Conservation (phyloP, 73 alveolate genomes). For the Symbiodinium pilosum region DNA sequence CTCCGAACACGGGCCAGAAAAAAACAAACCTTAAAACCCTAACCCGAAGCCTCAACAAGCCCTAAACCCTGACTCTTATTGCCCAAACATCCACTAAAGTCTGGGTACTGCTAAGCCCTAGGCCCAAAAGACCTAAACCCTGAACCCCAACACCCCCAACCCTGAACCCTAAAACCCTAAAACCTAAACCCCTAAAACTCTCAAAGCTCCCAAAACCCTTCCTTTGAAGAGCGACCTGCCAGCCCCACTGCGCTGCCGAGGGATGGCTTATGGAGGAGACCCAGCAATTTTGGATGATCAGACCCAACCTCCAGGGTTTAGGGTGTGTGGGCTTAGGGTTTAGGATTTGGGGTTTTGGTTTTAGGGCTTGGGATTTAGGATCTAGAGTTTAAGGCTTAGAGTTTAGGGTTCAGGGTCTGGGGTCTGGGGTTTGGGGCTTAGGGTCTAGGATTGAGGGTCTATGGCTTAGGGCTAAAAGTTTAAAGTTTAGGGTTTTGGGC, state of each 20-base stretch:
- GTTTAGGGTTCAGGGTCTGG: not conserved
- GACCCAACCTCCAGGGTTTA: constrained; percentile 31
- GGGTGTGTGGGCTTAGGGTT: too few relatives aligned
- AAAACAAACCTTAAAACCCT: too few relatives aligned
- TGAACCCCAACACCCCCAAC: not conserved
- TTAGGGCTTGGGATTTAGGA: not conserved
- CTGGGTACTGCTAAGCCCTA: too few relatives aligned
- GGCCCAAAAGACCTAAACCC: too few relatives aligned
- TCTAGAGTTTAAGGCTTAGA: not conserved
- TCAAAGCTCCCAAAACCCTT: not conserved
- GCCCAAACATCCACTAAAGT: too few relatives aligned
- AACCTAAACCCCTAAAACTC: not conserved
- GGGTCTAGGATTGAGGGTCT: not conserved
- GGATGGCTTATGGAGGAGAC: constrained; percentile 66
- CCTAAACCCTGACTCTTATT: not conserved
- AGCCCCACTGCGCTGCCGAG: constrained; percentile 74
- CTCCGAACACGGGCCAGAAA: too few relatives aligned
- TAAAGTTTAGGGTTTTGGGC: too few relatives aligned
- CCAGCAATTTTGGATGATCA: constrained; percentile 86
- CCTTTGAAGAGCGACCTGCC: constrained; percentile 1
- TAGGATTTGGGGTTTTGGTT: not conserved
- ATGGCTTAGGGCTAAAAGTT: too few relatives aligned
- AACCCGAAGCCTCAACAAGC: not conserved
- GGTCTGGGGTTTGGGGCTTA: not conserved
- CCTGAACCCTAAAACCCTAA: not conserved